Conservation (phyloP, 2,329 filamentous ascomycete species). For the Colletotrichum zoysiae region DNA sequence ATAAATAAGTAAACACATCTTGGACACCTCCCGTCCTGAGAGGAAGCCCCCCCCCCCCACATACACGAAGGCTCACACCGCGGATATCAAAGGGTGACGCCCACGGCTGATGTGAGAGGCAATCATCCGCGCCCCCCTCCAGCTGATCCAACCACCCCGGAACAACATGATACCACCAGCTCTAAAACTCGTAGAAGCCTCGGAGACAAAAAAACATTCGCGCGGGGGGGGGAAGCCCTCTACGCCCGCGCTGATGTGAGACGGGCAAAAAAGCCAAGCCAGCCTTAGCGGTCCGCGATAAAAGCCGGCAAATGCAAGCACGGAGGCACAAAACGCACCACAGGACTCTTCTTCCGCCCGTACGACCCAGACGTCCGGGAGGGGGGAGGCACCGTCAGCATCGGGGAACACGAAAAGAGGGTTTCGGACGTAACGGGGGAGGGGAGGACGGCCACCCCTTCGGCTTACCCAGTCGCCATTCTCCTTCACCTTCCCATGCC, state of each 20-base stretch:
- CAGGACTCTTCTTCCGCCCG: neutral
- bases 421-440: neutral
- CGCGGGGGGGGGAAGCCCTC: neutral
- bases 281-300: neutral
- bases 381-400: too few relatives aligned
- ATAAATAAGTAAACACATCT: too few relatives aligned
- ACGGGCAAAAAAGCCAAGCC: neutral
- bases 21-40: too few relatives aligned
- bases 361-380: constrained; percentile 2
- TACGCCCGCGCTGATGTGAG: neutral
- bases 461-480: neutral
- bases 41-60: neutral
- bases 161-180: neutral
- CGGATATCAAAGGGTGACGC: too few relatives aligned
- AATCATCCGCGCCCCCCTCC: neutral
- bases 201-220: neutral
- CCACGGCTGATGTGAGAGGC: constrained; percentile 2
- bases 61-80: neutral
- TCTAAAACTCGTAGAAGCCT: neutral
- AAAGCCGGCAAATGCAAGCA: neutral
- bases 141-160: neutral
- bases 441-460: neutral
- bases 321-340: neutral
- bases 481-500: neutral
- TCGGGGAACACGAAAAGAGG: neutral